Evolutionary conservation across 2,329 filamentous ascomycete species (phyloP), one percentile per base, ranked within the genome.

Genomic region (Xylariales sp.): DNA sequence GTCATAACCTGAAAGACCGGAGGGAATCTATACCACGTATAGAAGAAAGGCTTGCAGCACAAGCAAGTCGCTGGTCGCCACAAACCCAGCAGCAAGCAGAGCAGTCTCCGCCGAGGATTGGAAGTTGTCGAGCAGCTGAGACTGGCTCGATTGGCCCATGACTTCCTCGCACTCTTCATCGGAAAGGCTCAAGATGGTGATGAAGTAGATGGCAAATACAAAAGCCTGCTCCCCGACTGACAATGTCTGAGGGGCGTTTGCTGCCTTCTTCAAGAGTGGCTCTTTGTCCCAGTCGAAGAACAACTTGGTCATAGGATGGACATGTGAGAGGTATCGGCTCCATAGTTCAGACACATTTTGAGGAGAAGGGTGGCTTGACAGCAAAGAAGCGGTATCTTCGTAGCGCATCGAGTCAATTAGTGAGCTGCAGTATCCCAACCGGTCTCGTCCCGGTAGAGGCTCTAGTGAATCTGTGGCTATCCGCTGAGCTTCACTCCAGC

Each of bases 231-330:
- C 20, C 13, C 28, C 33, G 7, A 35, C 13, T 14, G 11, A 16
- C 14, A 12, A 11, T 28, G 23, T 16, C 21, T 25, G 8, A 8
- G 12, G 6, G 12, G 6, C 4, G 8, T 11, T 13, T 35, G 33
- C n/a, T 13, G 18, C 21, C 7, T 13, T 10, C 5, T n/a, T 13
- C 23, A 25, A 20, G 15, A 35, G 33, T 7, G 21, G 33, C 2
- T 35, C 33, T 8, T 25, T n/a, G 20, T 35, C 33, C 33, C 33
- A 35, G 10, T 12, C 28, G 23, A 35, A 35, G 3, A 12, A 15
- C 5, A 27, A 25, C 21, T 17, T 35, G 21, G 28, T 35, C 6
- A 35, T 25, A 5, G 33, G 33, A n/a, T 35, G 20, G 13, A 35
- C 33, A 18, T 23, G 15, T 18, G 25, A 23, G 8, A 17, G 16